Base-by-base conservation (phyloP, 1,139 yeast genomes). In the Candida smagusa region DNA sequence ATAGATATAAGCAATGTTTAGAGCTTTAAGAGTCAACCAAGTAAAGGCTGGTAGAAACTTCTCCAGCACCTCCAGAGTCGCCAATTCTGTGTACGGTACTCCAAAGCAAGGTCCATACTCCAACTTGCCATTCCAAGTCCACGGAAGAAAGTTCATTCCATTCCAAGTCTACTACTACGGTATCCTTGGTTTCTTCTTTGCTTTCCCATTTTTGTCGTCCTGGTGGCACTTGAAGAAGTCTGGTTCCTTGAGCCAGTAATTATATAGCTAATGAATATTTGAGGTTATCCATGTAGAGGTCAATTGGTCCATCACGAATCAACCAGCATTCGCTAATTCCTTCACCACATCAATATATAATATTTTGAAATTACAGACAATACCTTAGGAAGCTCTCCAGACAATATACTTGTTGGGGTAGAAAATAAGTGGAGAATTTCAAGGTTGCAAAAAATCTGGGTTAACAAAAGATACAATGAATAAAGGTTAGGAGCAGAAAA, bases 91-190 rank as follows among this genome's bases (percentile, higher is more conserved):
- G 38, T 68, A 54, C 50, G 76, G 76, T 38, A 39, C 65, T 36
- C 75, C 76, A 40, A 82, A 85, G 61, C 85, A 80, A 61, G 97
- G 97, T 56, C 81, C 82, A 37, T 90, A 92, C 82, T 74, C 84
- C 59, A 92, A 92, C 78, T 60, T 92, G 50, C 98, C 98, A 49
- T 92, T 90, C 81, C 79, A 81, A 74, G 94, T 92, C 49, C 88
- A 87, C 76, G 74, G 81, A 77, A 87, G 95, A 78, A 85, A 81
- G 72, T 52, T 41, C 42, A 76, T 90, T 49, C 97, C 97, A 49
- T 88, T 78, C 63, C 84, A 81, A 53, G 70, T 87, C 37, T 74
- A 82, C 50, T 95, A 83, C 74, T 84, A 86, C 75, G 81, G 90
- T 40, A 81, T 80, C 68, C 77, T 87, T 58, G 81, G 89, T 6